A percentile compares a stretch with the other conserved stretches of the same genome.
Conservation (phyloP, 1,284 basidiomycete genomes). For the Rhizoctonia solani region DNA sequence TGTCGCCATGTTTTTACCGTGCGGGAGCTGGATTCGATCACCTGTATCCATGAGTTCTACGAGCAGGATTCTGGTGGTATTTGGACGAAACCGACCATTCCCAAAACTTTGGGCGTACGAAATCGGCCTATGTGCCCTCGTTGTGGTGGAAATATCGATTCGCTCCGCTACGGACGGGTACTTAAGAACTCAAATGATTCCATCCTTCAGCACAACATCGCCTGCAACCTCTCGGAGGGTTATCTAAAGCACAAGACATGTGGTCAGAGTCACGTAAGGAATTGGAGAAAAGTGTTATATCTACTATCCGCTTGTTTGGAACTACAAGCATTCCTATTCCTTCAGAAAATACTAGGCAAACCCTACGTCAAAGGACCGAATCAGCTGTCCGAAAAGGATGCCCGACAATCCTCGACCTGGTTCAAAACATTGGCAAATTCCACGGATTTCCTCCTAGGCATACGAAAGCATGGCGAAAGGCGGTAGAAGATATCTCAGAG, state of each 20-base stretch:
- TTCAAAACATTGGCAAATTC: background rate
- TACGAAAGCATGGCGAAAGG: conserved; percentile 47
- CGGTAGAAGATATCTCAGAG: conserved; percentile 44
- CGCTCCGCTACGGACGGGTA: conserved; percentile 61
- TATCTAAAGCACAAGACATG: background rate
- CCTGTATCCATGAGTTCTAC: background rate
- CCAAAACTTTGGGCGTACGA: background rate
- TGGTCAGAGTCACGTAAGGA: background rate
- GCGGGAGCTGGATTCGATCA: conserved; percentile 65
- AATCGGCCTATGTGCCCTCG: conserved; percentile 56
- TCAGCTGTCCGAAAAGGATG: too few species aligned
- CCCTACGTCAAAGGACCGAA: background rate
- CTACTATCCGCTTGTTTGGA: background rate
- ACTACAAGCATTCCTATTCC: background rate
- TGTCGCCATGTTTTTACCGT: conserved; percentile 73
- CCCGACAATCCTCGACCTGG: background rate
- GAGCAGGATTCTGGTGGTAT: background rate
- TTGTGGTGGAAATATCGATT: conserved; percentile 56
- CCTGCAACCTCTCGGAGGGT: conserved; percentile 42
- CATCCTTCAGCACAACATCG: conserved; percentile 65
- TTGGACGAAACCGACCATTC: background rate
- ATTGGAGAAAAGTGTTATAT: background rate
- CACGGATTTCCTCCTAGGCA: background rate
- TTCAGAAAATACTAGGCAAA: background rate
- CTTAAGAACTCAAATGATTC: conserved; percentile 65